Conservation (phyloP, 805 yeast genomes). For the Cyberlindnera americana region DNA sequence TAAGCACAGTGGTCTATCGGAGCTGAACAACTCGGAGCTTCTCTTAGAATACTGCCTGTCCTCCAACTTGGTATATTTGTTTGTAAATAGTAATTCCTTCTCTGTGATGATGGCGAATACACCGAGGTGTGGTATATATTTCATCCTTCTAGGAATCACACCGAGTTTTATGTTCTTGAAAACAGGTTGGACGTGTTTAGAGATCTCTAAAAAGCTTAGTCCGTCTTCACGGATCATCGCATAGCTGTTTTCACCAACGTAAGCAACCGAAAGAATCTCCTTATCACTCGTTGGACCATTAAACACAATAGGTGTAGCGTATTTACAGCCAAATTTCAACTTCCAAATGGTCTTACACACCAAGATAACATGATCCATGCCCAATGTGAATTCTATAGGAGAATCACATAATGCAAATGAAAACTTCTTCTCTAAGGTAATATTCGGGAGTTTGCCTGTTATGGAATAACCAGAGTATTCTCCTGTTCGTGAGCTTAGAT, state of each 20-base stretch:
- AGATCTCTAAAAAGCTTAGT: slow-evolving; percentile 24
- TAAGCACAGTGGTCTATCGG: slow-evolving; percentile 30
- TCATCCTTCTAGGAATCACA: slow-evolving; percentile 26
- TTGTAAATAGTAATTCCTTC: slow-evolving; percentile 18
- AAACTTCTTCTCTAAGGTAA: background rate
- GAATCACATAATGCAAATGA: slow-evolving; percentile 11
- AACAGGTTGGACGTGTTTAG: slow-evolving; percentile 15
- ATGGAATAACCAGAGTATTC: slow-evolving; percentile 11
- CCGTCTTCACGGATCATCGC: slow-evolving; percentile 34
- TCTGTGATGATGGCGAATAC: slow-evolving; percentile 24
- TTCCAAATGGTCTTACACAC: slow-evolving; percentile 23
- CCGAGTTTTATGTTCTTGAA: slow-evolving; percentile 27
- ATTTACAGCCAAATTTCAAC: slow-evolving; percentile 3
- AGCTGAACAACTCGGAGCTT: slow-evolving; percentile 11
- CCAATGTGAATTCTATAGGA: slow-evolving; percentile 20
- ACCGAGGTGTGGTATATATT: slow-evolving; percentile 24
- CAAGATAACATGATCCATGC: slow-evolving; percentile 14
- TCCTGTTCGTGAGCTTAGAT: slow-evolving; percentile 25
- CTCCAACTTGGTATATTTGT: slow-evolving; percentile 14
- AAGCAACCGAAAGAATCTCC: slow-evolving; percentile 9
- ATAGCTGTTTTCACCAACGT: slow-evolving; percentile 13
- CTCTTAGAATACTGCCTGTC: slow-evolving; percentile 9
- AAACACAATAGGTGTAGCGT: slow-evolving; percentile 20
- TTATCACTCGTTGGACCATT: slow-evolving; percentile 18
- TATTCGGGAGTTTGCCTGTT: background rate